Conservation (phyloP, 768 basidiomycete species). For the Crepidotus variabilis region DNA sequence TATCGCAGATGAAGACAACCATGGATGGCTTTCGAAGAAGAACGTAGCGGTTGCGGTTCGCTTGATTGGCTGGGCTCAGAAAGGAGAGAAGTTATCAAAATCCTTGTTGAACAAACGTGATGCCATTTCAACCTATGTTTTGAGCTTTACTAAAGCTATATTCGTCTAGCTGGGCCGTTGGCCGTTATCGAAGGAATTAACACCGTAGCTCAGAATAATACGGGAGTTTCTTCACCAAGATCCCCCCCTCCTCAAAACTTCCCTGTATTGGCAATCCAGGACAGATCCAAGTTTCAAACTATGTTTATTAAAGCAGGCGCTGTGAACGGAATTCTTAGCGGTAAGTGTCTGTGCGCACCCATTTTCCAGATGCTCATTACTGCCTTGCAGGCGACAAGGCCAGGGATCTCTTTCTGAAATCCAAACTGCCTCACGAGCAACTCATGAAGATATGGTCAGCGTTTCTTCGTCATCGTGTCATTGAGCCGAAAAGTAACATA, state of each 20-base stretch:
- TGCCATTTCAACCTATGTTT: constrained; percentile 21
- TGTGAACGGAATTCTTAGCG: constrained; percentile 70
- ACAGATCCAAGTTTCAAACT: constrained; percentile 78
- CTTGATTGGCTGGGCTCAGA: constrained; percentile 91
- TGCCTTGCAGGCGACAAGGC: constrained; percentile 72
- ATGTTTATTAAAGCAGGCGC: constrained; percentile 76
- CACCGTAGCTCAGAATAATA: constrained; percentile 52
- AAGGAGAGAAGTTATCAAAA: constrained; percentile 64
- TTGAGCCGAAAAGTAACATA: constrained; percentile 7
- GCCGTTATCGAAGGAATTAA: constrained; percentile 74
- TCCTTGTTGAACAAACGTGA: constrained; percentile 70
- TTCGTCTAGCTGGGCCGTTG: constrained; percentile 69
- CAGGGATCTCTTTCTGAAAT: constrained; percentile 87
- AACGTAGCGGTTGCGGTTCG: constrained; percentile 87
- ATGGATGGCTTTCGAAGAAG: constrained; percentile 86
- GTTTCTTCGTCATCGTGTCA: not conserved
- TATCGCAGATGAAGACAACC: constrained; percentile 89
- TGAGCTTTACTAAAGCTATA: constrained; percentile 10
- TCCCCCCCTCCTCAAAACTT: constrained; percentile 57
- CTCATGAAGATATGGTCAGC: constrained; percentile 90
- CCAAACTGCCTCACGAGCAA: constrained; percentile 80
- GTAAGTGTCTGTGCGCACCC: constrained; percentile 37
- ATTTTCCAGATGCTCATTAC: not conserved
- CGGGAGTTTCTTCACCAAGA: constrained; percentile 56
- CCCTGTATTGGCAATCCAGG: constrained; percentile 72